Base-by-base conservation (phyloP, 2,329 filamentous ascomycete species). In the Colletotrichum kahawae region DNA sequence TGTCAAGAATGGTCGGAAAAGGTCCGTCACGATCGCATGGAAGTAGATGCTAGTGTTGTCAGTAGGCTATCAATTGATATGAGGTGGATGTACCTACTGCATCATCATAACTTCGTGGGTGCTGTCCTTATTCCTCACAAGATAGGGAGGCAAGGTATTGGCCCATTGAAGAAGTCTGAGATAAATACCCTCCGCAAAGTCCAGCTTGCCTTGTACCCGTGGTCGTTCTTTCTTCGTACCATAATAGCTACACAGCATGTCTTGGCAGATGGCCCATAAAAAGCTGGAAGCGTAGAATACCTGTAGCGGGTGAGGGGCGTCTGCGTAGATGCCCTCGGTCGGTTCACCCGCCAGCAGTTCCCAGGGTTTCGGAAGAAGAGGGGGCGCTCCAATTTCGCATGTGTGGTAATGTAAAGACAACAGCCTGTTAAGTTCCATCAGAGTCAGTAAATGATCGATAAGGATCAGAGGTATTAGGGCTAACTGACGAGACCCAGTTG, bases 401-500 rank as follows among this genome's bases (percentile, higher is more conserved):
- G 27, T 57, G 24, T 57, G 54, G 29, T 31, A 60, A 31, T 60
- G 57, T 14, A 72, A 31, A 29, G 70, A 72, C 18, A 62, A 14
- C 9, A 68, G 38, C 9, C 70, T 72, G 9, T 8, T 13, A 0
- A 16, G 56, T 1, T 5, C 12, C 14, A 14, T 34, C 0, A 54
- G 13, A 16, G 14, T 4, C 18, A 60, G 29, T 16, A 60, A 4
- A n/a, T 1, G 56, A 0, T 63, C 13, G n/a, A 38, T 14, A 16
- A 31, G 14, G 7, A 12, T 3, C 13, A 29, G 21, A 7, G 29
- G 36, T 16, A 38, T 2, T 2, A 9, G 33, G 24, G 27, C 21
- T 36, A 21, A 74, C 72, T 67, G 2, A 75, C 72, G 56, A 67
- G 8, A 72, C 65, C 77, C 76, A 78, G 8, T 77, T 78, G 29